Evolutionary conservation across 495 filamentous ascomycete genomes (phyloP), one percentile per base, ranked within the genome.

Genomic region (Xylaria grammica): DNA sequence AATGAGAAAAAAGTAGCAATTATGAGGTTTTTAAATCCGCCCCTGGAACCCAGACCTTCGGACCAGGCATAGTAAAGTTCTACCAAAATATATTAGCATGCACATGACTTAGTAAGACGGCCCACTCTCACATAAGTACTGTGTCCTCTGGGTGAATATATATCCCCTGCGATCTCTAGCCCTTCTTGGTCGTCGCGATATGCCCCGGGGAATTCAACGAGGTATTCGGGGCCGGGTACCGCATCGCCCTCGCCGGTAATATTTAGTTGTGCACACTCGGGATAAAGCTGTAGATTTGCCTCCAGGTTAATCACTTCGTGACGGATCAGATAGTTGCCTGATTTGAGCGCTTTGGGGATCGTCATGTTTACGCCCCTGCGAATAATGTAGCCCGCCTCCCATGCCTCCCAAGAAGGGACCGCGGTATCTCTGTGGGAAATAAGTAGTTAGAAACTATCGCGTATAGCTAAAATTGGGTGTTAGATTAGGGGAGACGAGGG

Each of bases 261-360:
- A 34, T 66, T 75, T 26, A 82, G 52, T 66, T 82, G 77, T 4
- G 79, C 80, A 60, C 78, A 82, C 64, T 81, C 73, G 53, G 78
- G 67, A 57, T 79, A 81, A 66, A 79, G 71, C 61, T 77, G 71
- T 15, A 73, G 60, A 27, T 69, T 72, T 19, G 69, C 62, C 54
- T 75, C 65, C 1, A 77, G 70, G 20, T 70, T 66, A 22, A 77
- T 70, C 46, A 77, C 70, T 66, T 79, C 77, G 65, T 81, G 76
- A n/a, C 77, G 70, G 38, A 81, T 70, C 24, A 81, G 62, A 64
- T 80, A 81, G 56, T 72, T 72, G 49, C 79, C 78, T 0, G 69
- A 57, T n/a, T 69, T 75, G n/a, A 80, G 64, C 48, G 63, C 68
- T 53, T 46, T 59, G 10, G 77, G 79, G 22, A 80, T 70, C 19